Evolutionary conservation across 768 basidiomycete species (phyloP).

Genomic region (Suillus subluteus): DNA sequence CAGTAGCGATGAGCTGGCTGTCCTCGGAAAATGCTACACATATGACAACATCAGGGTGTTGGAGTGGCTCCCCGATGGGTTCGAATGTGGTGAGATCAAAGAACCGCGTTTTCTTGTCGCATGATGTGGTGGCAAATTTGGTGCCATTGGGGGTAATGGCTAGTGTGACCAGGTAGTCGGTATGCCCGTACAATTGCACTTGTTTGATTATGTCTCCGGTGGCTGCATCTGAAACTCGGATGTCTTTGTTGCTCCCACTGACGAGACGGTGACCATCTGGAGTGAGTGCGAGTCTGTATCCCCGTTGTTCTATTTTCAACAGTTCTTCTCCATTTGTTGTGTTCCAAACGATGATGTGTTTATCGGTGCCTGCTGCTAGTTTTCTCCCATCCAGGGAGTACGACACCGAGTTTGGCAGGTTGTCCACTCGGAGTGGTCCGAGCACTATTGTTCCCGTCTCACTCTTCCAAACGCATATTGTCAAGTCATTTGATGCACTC

Average conservation of each 20-base stretch:
- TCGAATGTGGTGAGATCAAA: neutral
- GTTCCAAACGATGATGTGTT: conserved; percentile 6
- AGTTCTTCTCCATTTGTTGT: neutral
- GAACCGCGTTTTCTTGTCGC: neutral
- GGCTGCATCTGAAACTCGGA: neutral
- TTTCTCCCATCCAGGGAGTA: neutral
- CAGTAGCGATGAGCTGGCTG: neutral
- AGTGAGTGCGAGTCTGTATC: neutral
- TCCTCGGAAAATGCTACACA: neutral
- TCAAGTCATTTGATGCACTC: neutral
- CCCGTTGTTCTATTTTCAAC: neutral
- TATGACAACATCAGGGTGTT: neutral
- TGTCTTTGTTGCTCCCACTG: neutral
- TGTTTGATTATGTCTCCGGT: neutral
- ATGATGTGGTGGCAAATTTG: neutral
- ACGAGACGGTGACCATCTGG: neutral
- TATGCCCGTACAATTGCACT: neutral
- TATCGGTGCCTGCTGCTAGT: conserved; percentile 13
- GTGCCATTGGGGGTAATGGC: neutral
- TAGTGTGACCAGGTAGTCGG: neutral
- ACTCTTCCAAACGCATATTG: neutral
- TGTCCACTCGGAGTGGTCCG: neutral
- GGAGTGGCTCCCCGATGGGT: neutral
- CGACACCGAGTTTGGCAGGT: neutral
- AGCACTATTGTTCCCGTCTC: neutral